Evolutionary conservation across 768 basidiomycete genomes (phyloP), one percentile per base, ranked within the genome.

Genomic region (Russula sp.): DNA sequence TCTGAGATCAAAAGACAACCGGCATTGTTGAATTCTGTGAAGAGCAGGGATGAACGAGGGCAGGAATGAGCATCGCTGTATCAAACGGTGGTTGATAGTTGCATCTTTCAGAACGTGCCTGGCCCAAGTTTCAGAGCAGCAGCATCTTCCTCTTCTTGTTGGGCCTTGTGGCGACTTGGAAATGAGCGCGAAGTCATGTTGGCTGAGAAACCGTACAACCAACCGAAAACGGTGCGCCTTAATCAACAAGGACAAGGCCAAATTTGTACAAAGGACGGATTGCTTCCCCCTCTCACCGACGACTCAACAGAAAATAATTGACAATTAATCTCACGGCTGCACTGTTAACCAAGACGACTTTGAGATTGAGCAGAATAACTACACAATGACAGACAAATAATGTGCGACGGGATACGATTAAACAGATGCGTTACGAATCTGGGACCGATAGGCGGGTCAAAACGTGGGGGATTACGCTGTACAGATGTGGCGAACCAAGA

Each of bases 1-100:
- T 96, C 94, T 1, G 92, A 93, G 65, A 95, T 93, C 70, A 94
- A 82, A 72, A 96, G 75, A 75, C 90, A 93, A 80, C 90, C 92
- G 6, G 90, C 90, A 67, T 93, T 92, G 78, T 92, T 92, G 78
- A 95, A 95, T 73, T 92, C 93, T 92, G 67, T 28, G 6, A 42
- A 58, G 42, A 91, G 66, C 32, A 46, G 59, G 36, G 32, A 20
- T 46, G 42, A 34, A 20, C 40, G 42, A 22, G 22, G 24, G 13
- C 5, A 49, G 30, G 59, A 32, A 11, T 57, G 55, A 38, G 61
- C 38, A 40, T 13, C 55, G 30, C 49, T 52, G 62, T 36, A 50
- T 56, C 40, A 10, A 30, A 57, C 51, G 14, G 32, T 34, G n/a
- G 42, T 52, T 34, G 22, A 50, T 20, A 36, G 14, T 24, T 50